phyloP scores from a whole-genome alignment of 2,329 filamentous ascomycete genomes.

The Arthrobotrys sinensis region DNA sequence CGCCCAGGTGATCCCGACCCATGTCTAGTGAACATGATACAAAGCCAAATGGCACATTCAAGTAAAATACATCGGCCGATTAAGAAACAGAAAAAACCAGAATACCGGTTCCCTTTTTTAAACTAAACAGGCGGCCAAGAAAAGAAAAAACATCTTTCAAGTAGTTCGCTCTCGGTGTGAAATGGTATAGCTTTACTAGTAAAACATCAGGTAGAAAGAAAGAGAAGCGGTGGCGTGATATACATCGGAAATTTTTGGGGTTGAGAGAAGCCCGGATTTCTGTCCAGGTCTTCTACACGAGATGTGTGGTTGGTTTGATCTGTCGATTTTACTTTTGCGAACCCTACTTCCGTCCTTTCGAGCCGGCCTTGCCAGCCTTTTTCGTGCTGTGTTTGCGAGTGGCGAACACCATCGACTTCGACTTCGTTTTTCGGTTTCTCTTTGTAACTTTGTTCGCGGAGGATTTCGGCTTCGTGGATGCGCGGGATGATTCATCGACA shows the following conservation, averaged over 20 bases:
- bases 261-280: background rate
- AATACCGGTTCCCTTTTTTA: background rate
- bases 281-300: background rate
- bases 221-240: constrained; percentile 21
- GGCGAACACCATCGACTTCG: constrained; percentile 56
- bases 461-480: constrained; percentile 44
- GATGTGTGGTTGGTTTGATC: background rate
- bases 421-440: constrained; percentile 48
- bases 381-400: constrained; percentile 50
- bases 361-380: constrained; percentile 28
- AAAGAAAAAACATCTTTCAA: constrained; percentile 8
- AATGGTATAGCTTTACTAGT: constrained; percentile 36
- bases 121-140: constrained; percentile 6
- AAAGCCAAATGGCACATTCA: constrained; percentile 24
- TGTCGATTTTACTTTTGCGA: constrained; percentile 3
- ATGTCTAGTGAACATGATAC: constrained; percentile 53
- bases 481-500: constrained; percentile 53
- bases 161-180: constrained; percentile 1
- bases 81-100: constrained; percentile 16
- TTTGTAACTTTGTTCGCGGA: constrained; percentile 47
- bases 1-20: constrained; percentile 38
- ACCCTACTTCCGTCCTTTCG: constrained; percentile 53
- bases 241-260: constrained; percentile 31
- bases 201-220: constrained; percentile 47
- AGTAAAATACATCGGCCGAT: constrained; percentile 15